These are phyloP conservation scores for Capsicum pubescens DNA, from an alignment of 257 asterid species.

Conservation along the genomic window DNA sequence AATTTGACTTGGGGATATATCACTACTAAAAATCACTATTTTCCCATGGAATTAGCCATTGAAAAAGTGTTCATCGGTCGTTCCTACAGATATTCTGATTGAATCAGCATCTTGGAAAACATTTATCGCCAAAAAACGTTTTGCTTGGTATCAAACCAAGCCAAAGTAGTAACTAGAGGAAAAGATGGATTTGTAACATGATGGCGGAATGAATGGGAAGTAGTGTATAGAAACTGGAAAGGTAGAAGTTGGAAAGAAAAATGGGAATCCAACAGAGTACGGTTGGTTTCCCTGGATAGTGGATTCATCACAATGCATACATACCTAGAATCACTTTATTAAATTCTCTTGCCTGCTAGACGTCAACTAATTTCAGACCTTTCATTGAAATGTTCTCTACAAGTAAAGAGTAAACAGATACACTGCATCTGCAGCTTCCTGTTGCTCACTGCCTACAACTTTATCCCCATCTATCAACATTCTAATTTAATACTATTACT, in stretches of 20 bases:
- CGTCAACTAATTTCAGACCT: constrained; percentile 20
- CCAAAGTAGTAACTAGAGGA: too few species aligned
- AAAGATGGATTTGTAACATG: too few species aligned
- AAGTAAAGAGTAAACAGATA: background rate
- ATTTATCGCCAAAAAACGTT: too few species aligned
- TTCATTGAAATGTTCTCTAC: background rate
- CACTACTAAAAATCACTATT: too few species aligned
- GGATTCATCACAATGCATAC: background rate
- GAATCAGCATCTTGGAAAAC: too few species aligned
- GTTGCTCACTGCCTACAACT: background rate
- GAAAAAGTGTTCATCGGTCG: too few species aligned
- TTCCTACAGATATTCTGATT: too few species aligned
- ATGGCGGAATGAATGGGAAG: too few species aligned
- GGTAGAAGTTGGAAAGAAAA: background rate
- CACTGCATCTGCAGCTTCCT: constrained; percentile 23
- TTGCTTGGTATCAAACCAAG: too few species aligned
- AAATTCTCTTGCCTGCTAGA: background rate
- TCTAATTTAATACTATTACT: background rate
- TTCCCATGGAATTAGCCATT: too few species aligned
- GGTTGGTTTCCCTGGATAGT: background rate
- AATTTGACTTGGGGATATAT: too few species aligned
- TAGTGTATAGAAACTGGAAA: background rate
- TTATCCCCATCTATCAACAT: background rate
- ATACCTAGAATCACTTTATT: background rate
- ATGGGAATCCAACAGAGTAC: background rate